A percentile compares a stretch with the other conserved stretches of the same genome.
Conservation (phyloP, 202 grass and related monocot species). For the Eragrostis tef region DNA sequence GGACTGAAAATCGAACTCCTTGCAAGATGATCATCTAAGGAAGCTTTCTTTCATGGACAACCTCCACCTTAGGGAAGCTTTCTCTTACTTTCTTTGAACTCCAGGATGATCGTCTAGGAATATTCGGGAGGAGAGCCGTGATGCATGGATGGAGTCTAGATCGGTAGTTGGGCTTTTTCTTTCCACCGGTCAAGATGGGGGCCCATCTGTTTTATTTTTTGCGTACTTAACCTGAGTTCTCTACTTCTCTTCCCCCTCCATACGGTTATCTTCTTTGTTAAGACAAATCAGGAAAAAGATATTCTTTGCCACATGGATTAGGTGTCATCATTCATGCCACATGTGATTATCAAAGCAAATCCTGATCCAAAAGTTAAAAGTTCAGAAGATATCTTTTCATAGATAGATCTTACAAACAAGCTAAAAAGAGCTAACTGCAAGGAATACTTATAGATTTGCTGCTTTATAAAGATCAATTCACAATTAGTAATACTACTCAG, state of each 20-base stretch:
- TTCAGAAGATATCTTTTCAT: background rate
- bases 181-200: constrained; percentile 61
- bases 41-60: too few species aligned
- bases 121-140: too few species aligned
- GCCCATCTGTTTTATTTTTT: constrained; percentile 17
- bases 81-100: too few species aligned
- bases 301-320: constrained; percentile 18
- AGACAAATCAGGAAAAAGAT: background rate
- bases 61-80: too few species aligned
- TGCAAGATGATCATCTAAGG: too few species aligned
- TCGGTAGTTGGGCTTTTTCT: constrained; percentile 54
- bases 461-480: too few species aligned
- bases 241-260: background rate
- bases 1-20: too few species aligned
- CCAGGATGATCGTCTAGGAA: too few species aligned
- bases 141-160: too few species aligned
- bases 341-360: constrained; percentile 1
- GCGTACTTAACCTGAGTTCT: constrained; percentile 37
- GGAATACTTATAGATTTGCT: too few species aligned
- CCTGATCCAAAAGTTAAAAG: background rate
- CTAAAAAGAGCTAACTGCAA: background rate
- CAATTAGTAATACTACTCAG: too few species aligned
- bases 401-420: background rate
- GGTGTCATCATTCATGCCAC: constrained; percentile 34
- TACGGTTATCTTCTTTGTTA: too few species aligned